Conservation (phyloP, 208 protist species). For the Leptomonas pyrrhocoris region DNA sequence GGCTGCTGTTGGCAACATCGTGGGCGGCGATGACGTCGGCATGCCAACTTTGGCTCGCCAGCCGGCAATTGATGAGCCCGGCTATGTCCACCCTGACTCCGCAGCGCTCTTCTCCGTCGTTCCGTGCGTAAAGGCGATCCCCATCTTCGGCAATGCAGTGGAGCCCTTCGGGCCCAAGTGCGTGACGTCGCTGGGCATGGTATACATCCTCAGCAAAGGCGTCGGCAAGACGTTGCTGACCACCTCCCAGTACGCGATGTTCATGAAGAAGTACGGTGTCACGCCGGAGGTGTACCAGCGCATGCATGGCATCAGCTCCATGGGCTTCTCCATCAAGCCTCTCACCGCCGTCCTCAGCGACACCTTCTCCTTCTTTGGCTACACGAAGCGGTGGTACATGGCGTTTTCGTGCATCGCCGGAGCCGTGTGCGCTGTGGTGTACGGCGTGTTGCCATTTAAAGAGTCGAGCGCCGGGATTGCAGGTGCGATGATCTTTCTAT, state of each 20-base stretch:
- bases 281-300: no score
- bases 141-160: constrained; percentile 28
- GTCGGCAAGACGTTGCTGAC: constrained; percentile 31
- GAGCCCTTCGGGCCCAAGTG: constrained; percentile 39
- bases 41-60: no score
- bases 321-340: constrained; percentile 61
- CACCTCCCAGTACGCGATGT: constrained; percentile 39
- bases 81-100: no score
- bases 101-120: no score
- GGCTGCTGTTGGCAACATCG: no score
- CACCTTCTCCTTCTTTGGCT: constrained; percentile 42
- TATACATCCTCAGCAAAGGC: constrained; percentile 58
- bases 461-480: no score
- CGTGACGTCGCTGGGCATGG: constrained; percentile 27
- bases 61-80: no score
- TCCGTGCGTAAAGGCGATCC: no score
- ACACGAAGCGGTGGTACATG: constrained; percentile 59
- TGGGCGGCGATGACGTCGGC: no score
- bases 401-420: constrained; percentile 32
- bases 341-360: constrained; percentile 45
- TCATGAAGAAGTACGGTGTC: constrained; percentile 41
- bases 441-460: no score
- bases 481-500: no score
- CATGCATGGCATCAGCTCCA: constrained; percentile 10
- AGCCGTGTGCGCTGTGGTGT: constrained; percentile 29